phyloP scores from a whole-genome alignment of 1,139 yeast species.

The Lodderomyces elongisporus region DNA sequence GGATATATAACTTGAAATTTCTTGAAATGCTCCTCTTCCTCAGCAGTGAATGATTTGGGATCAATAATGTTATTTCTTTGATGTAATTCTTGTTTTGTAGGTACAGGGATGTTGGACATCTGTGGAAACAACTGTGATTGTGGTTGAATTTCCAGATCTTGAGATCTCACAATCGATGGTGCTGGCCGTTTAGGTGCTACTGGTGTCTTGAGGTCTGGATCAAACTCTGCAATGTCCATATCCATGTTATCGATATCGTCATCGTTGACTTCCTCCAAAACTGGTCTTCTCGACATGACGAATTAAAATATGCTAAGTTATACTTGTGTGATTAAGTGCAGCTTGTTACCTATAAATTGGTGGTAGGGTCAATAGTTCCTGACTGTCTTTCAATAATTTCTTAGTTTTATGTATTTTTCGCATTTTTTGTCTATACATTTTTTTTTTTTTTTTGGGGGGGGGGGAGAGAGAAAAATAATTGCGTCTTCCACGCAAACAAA shows the following conservation, averaged over 20 bases:
- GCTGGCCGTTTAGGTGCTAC: conserved; percentile 61
- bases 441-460: too few species aligned
- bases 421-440: too few species aligned
- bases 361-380: too few species aligned
- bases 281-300: conserved; percentile 61
- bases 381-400: too few species aligned
- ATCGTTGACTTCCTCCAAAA: conserved; percentile 78
- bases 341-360: too few species aligned
- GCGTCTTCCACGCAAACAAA: too few species aligned
- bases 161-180: conserved; percentile 60
- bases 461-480: too few species aligned
- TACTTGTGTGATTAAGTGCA: too few species aligned
- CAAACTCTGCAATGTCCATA: conserved; percentile 88
- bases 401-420: too few species aligned
- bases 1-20: conserved; percentile 78
- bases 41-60: conserved; percentile 37
- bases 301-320: too few species aligned
- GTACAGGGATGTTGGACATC: conserved; percentile 12
- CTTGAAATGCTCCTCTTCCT: conserved; percentile 58
- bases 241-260: conserved; percentile 90
- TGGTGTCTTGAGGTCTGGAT: conserved; percentile 65
- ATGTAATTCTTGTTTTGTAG: conserved; percentile 6
- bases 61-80: conserved; percentile 28
- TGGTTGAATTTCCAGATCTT: conserved; percentile 35
- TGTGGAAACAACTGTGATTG: conserved; percentile 20